Evolutionary conservation across 2,329 filamentous ascomycete genomes (phyloP), one percentile per base, ranked within the genome.

Genomic region (Cladosporium austrohemisphaericum): DNA sequence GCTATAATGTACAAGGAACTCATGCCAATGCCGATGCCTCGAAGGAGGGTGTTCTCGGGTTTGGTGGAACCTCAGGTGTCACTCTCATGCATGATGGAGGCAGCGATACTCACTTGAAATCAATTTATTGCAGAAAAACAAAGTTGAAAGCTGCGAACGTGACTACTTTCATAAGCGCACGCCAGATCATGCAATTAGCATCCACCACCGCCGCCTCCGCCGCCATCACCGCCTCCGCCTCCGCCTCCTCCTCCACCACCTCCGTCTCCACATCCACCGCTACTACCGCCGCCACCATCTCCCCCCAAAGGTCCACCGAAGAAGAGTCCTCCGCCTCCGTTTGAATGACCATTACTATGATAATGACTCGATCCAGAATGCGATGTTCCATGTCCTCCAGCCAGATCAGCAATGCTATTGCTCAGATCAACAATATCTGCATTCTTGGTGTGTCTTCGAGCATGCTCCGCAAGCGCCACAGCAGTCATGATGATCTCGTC

Each of bases 391-490:
- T 2, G 7, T 13, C 32, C 43, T 19, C n/a, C 43, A 14, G 25
- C 23, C 13, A 47, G 16, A 31, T 35, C 33, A 4, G 32, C 16
- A 47, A 47, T 29, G 5, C 23, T 18, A 5, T 14, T 7, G 5
- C 38, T 14, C 14, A 41, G 20, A 16, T 38, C 18, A 1, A 14
- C 13, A 6, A 29, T 6, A 4, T 37, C 23, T 16, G 22, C 9
- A 10, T 16, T 16, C 16, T 37, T 37, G 9, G 5, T 31, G 2
- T 25, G 43, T 35, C 41, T 53, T 26, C 55, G 52, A 19, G 54
- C 55, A 20, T 55, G 51, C 49, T 61, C 59, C 7, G 52, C 54
- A 51, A 61, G 51, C 9, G 59, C 59, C 9, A 61, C 49, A 5
- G 57, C 58, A 49, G 40, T 49, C 6, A 61, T 23, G 20, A 60